Base-by-base conservation (phyloP, 2,329 filamentous ascomycete genomes). In the Emergomyces orientalis region DNA sequence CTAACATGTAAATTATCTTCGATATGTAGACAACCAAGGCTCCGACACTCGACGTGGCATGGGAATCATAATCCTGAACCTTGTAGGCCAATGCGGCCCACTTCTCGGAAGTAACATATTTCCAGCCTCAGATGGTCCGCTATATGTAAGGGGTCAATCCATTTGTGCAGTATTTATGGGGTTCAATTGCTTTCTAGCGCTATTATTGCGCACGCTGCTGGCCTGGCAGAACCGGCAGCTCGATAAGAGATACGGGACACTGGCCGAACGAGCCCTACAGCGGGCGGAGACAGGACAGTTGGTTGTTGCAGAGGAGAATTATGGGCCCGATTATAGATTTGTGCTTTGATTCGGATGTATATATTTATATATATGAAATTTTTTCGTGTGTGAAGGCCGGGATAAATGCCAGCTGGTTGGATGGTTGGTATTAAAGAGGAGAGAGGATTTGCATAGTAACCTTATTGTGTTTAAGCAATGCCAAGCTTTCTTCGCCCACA, bases 41-140 rank as follows among this genome's bases (percentile, higher is more conserved):
- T 84, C 79, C 45, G 86, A 88, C 69, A 87, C 86, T 1, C 85
- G 87, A 57, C 81, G 87, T 1, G 88, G 87, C 4, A 82, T 83
- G 1, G 82, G 82, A 3, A 86, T 90, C 60, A 84, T 86, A 9
- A 80, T 89, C n/a, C 76, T 86, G 57, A 88, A 88, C 69, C 75
- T 88, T 67, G 77, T 90, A 51, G 88, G 87, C 0, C 88, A 88
- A 70, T 82, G 82, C 64, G 84, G 85, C 0, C 84, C 86, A 1
- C 74, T 88, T 17, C 71, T 88, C 6, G 86, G 86, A 3, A 88
- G 86, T 2, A 81, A 85, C 56, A 68, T 88, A 9, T 89, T 88
- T 66, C 86, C 86, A 0, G 69, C 72, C 17, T 70, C 63, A 7
- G 78, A 83, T 54, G 73, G 71, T 13, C 81, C 82, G 13, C 74